Evolutionary conservation across 768 basidiomycete species (phyloP).

Genomic region (Pluteus cervinus): DNA sequence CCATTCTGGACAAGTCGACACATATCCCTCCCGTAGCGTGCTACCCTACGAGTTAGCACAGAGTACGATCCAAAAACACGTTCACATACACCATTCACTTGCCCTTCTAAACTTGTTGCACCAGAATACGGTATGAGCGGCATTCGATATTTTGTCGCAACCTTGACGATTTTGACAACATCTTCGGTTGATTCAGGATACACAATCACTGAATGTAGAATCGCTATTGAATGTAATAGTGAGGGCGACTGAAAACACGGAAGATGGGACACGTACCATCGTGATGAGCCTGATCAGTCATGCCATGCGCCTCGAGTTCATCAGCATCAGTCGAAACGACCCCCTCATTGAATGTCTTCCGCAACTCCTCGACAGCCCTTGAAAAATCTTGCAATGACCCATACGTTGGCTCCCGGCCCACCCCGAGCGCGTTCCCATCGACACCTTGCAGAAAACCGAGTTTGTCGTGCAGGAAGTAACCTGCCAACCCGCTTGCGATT

Average conservation of each 20-base stretch:
- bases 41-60: conserved; percentile 15
- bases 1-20: conserved; percentile 75
- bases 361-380: conserved; percentile 46
- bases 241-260: not conserved
- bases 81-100: conserved; percentile 53
- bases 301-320: conserved; percentile 49
- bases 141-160: conserved; percentile 69
- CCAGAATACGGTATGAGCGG: conserved; percentile 78
- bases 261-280: conserved; percentile 30
- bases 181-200: conserved; percentile 72
- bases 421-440: not conserved
- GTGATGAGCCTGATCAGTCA: conserved; percentile 45
- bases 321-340: conserved; percentile 46
- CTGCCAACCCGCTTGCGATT: not conserved
- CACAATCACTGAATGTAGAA: conserved; percentile 53
- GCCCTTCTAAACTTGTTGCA: conserved; percentile 79
- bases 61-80: not conserved
- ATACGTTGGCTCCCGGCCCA: conserved; percentile 23
- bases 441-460: too few relatives aligned
- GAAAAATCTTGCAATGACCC: conserved; percentile 49
- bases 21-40: conserved; percentile 62
- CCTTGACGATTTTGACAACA: conserved; percentile 71
- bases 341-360: conserved; percentile 26
- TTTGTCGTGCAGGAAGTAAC: not conserved
- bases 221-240: conserved; percentile 20